These are phyloP conservation scores for Solanum medicagineum DNA, from an alignment of 257 asterid genomes.

Conservation along the genomic window DNA sequence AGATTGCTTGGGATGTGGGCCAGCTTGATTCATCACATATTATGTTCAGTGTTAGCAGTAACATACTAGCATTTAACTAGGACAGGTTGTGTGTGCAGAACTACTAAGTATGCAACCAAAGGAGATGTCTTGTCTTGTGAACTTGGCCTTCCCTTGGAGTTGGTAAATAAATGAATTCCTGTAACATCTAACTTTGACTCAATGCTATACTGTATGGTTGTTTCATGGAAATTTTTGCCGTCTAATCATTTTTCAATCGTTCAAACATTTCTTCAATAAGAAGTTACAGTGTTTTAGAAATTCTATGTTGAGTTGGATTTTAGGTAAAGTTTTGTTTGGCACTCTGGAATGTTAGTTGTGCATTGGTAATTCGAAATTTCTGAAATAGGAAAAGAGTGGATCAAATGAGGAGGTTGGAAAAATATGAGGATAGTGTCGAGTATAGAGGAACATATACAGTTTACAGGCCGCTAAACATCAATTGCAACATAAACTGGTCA, in stretches of 20 bases:
- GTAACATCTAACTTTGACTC: background rate
- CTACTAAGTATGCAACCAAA: background rate
- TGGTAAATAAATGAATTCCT: background rate
- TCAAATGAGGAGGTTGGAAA: background rate
- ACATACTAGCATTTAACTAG: background rate
- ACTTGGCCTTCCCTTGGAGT: background rate
- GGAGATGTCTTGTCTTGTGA: background rate
- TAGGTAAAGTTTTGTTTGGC: background rate
- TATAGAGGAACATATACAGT: background rate
- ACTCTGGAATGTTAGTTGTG: background rate
- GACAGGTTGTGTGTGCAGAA: background rate
- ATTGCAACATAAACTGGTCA: background rate
- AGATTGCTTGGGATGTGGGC: background rate
- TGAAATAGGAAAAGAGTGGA: background rate
- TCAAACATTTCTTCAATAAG: background rate
- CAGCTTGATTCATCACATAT: background rate
- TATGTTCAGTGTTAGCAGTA: background rate
- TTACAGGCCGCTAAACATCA: background rate
- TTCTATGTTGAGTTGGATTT: background rate
- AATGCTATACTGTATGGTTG: background rate
- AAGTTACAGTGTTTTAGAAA: background rate
- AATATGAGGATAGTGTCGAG: background rate
- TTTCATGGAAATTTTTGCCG: background rate
- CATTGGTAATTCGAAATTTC: background rate
- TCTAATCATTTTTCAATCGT: background rate